phyloP scores from a whole-genome alignment of 108 stramenopile species.

The Pseudonitzschia pungens region DNA sequence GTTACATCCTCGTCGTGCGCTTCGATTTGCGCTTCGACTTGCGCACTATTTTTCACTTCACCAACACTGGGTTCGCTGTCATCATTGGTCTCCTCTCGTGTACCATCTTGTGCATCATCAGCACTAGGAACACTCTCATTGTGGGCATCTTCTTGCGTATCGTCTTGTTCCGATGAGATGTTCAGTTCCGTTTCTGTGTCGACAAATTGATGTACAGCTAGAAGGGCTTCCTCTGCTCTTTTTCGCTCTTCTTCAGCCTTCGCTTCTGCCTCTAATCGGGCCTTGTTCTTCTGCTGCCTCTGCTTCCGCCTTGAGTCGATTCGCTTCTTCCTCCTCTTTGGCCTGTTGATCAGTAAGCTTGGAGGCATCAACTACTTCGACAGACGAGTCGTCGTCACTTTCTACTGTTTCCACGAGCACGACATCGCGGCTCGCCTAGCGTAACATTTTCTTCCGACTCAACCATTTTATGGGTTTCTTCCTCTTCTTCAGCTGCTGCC shows the following conservation, averaged over 20 bases:
- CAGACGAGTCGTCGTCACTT: neutral
- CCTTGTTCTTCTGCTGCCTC: neutral
- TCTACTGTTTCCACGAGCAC: neutral
- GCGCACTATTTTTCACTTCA: too few relatives aligned
- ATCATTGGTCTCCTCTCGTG: too few relatives aligned
- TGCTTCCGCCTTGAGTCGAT: neutral
- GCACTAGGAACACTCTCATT: too few relatives aligned
- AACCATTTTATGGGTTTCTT: neutral
- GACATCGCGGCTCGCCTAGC: neutral
- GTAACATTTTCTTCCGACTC: neutral
- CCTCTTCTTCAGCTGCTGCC: too few relatives aligned
- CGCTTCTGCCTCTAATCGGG: slow-evolving; percentile 9
- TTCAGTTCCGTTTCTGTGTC: neutral
- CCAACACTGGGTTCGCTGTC: too few relatives aligned
- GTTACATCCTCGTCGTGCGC: too few relatives aligned
- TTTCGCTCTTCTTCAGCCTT: neutral
- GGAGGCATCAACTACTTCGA: slow-evolving; percentile 19
- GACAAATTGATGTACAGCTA: slow-evolving; percentile 5
- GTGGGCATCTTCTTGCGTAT: too few relatives aligned
- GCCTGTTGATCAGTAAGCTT: slow-evolving; percentile 6
- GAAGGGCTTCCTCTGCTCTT: slow-evolving; percentile 14
- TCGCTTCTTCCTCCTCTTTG: neutral
- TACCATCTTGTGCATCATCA: too few relatives aligned
- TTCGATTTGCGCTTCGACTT: too few relatives aligned
- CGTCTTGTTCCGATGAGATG: too few relatives aligned